phyloP scores from a whole-genome alignment of 2,329 filamentous ascomycete genomes.

The Rasamsonia emersonii region DNA sequence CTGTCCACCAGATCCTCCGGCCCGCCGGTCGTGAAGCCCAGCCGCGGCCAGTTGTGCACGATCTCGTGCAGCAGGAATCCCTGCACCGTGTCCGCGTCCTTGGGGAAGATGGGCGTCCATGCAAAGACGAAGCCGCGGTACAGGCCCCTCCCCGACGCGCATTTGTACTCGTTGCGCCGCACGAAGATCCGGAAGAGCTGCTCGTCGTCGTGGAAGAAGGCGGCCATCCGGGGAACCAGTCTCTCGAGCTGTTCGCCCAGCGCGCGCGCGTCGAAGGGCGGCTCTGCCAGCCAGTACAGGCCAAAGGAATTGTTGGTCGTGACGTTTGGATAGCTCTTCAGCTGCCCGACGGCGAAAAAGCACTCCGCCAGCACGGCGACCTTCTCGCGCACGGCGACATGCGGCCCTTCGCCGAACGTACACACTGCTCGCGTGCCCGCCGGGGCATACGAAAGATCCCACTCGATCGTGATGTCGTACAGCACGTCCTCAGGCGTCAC shows the following conservation, averaged over 20 bases:
- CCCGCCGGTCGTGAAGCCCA: constrained; percentile 1
- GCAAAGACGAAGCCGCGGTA: constrained; percentile 2
- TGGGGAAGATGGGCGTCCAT: constrained; percentile 1
- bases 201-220: constrained; percentile 1
- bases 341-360: constrained; percentile 3
- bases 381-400: constrained; percentile 1
- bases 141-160: constrained; percentile 2
- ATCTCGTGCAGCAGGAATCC: constrained; percentile 4
- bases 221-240: background rate
- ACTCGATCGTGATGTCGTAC: constrained; percentile 2
- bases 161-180: constrained; percentile 3
- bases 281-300: constrained; percentile 3
- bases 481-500: background rate
- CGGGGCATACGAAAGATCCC: constrained; percentile 1
- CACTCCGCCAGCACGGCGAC: background rate
- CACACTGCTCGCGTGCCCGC: background rate
- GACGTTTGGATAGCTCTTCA: constrained; percentile 1
- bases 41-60: constrained; percentile 2
- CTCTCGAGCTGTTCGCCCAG: constrained; percentile 1
- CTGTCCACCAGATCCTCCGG: constrained; percentile 3
- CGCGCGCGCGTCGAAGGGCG: background rate
- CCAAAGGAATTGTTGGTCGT: background rate
- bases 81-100: constrained; percentile 1
- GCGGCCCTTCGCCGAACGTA: constrained; percentile 3
- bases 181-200: constrained; percentile 2